Conservation (phyloP, 768 basidiomycete species). For the Tulasnella sp. region DNA sequence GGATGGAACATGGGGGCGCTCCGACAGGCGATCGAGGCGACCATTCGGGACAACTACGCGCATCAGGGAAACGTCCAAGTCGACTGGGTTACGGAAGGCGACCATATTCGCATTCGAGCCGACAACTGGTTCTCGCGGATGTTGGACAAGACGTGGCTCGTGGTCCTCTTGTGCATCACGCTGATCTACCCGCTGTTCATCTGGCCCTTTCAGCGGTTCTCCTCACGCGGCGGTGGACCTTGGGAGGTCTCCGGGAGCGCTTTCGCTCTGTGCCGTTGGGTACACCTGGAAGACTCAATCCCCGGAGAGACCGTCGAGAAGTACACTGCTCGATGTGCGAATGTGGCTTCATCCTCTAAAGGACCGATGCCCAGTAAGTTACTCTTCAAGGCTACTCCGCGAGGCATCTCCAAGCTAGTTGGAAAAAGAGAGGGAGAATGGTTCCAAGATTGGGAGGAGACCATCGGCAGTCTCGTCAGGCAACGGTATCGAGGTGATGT, state of each 20-base stretch:
- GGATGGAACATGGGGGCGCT: slow-evolving; percentile 45
- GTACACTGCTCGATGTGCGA: background rate
- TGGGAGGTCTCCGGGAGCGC: slow-evolving; percentile 32
- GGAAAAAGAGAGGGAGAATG: slow-evolving; percentile 67
- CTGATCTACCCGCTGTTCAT: slow-evolving; percentile 65
- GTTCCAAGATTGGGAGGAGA: slow-evolving; percentile 65
- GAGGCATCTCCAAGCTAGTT: slow-evolving; percentile 28
- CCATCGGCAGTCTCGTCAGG: slow-evolving; percentile 49
- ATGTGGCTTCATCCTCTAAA: background rate
- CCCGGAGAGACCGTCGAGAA: slow-evolving; percentile 12
- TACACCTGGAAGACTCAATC: slow-evolving; percentile 12
- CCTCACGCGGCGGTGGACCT: slow-evolving; percentile 51
- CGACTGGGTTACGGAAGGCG: slow-evolving; percentile 35
- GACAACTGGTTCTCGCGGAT: slow-evolving; percentile 52
- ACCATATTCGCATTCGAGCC: slow-evolving; percentile 53
- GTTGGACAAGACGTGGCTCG: slow-evolving; percentile 61
- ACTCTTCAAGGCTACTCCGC: slow-evolving; percentile 22
- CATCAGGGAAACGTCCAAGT: slow-evolving; percentile 31
- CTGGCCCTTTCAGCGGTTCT: slow-evolving; percentile 64
- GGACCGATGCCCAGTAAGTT: slow-evolving; percentile 11
- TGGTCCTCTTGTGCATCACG: slow-evolving; percentile 52
- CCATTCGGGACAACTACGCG: slow-evolving; percentile 32
- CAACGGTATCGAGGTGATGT: slow-evolving; percentile 16
- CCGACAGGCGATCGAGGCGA: slow-evolving; percentile 27
- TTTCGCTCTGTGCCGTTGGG: slow-evolving; percentile 9